These are phyloP conservation scores for Dittrichia graveolens DNA, from an alignment of 129 eudicot species.

Conservation along the genomic window DNA sequence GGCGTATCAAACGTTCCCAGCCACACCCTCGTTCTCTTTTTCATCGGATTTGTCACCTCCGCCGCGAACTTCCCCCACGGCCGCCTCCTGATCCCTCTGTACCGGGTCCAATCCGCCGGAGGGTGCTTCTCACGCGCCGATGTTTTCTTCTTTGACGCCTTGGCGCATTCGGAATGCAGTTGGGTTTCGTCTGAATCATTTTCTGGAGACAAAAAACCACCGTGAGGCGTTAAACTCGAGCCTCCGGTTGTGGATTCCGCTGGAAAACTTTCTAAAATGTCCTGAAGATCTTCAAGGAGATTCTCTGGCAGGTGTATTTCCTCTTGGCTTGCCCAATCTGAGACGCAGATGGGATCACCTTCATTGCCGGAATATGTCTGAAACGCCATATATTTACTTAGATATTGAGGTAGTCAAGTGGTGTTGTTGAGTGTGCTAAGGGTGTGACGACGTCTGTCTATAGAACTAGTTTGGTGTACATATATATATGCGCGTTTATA, in stretches of 20 bases:
- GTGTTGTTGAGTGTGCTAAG: neutral
- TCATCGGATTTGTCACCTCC: constrained; percentile 50
- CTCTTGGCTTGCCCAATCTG: neutral
- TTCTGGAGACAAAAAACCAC: neutral
- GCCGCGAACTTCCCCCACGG: constrained; percentile 68
- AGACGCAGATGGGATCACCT: neutral
- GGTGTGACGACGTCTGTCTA: neutral
- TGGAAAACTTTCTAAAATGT: constrained; percentile 12
- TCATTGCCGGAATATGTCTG: constrained; percentile 16
- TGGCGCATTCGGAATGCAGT: neutral
- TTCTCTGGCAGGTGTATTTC: constrained; percentile 17
- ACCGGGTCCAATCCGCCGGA: constrained; percentile 41
- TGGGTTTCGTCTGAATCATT: neutral
- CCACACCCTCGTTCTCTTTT: constrained; percentile 47
- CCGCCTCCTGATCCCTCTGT: constrained; percentile 50
- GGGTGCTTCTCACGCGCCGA: constrained; percentile 17
- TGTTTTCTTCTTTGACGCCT: constrained; percentile 9
- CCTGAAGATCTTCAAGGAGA: constrained; percentile 22
- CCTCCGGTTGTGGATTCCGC: neutral
- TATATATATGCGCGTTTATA: neutral
- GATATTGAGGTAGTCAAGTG: neutral
- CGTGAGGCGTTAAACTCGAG: neutral
- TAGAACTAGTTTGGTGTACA: neutral
- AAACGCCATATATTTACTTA: neutral
- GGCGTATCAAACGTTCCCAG: constrained; percentile 61